Evolutionary conservation across 768 basidiomycete genomes (phyloP).

Genomic region (Mycena galericulata): DNA sequence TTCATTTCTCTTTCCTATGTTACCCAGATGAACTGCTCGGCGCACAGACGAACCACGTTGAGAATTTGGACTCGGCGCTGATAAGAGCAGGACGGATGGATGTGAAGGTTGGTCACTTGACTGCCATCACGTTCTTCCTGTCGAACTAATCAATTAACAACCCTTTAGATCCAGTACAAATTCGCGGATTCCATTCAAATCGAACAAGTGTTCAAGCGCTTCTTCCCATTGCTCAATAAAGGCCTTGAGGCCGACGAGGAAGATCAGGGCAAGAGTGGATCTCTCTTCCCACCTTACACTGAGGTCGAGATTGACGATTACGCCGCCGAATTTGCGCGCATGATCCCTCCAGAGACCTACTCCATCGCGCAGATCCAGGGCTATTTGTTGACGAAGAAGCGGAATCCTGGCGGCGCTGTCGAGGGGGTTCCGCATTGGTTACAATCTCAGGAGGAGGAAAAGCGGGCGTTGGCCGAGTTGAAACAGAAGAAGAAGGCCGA

Average conservation of each 20-base stretch:
- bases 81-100: slow-evolving; percentile 30
- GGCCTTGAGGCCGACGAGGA: too few relatives aligned
- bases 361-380: slow-evolving; percentile 54
- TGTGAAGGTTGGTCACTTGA: neutral
- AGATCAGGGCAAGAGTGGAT: neutral
- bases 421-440: slow-evolving; percentile 41
- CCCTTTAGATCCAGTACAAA: slow-evolving; percentile 22
- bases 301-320: slow-evolving; percentile 22
- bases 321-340: slow-evolving; percentile 41
- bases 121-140: too few relatives aligned
- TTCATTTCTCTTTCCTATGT: neutral
- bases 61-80: slow-evolving; percentile 24
- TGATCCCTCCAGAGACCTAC: slow-evolving; percentile 44
- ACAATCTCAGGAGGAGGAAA: slow-evolving; percentile 39
- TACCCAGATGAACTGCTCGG: neutral
- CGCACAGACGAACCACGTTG: slow-evolving; percentile 24
- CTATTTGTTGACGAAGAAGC: slow-evolving; percentile 45
- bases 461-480: slow-evolving; percentile 17
- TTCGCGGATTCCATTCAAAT: slow-evolving; percentile 16
- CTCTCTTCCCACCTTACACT: neutral
- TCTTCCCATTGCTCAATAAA: slow-evolving; percentile 5
- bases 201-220: slow-evolving; percentile 22
- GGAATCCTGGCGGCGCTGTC: slow-evolving; percentile 25
- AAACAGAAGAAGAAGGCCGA: slow-evolving; percentile 26
- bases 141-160: neutral